Base-by-base conservation (phyloP, 1,284 basidiomycete genomes). In the Trichosporon sp. region DNA sequence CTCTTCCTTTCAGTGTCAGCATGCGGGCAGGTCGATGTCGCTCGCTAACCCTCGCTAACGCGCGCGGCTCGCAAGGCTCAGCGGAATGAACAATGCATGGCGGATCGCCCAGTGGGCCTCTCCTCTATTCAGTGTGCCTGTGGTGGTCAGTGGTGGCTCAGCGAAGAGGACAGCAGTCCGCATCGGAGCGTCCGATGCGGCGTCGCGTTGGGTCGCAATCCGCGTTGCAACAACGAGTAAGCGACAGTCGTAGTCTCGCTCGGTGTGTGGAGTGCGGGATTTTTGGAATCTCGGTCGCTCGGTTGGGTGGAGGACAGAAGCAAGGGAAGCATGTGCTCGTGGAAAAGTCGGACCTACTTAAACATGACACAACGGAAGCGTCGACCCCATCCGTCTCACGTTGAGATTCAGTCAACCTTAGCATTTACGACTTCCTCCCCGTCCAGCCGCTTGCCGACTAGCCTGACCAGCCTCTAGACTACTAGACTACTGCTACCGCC, bases 331-430 rank as follows among this genome's bases (percentile, higher is more conserved):
- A 38, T 38, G 37, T 38, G 37, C 26, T 26, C 26, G 26, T 26
- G 26, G 26, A 26, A 37, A 37, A 37, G 35, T 37, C 35, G 35
- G 35, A 37, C 35, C 35, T 40, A 40, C 38, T 40, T 40, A 40
- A 40, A 37, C 35, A 37, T 37, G 35, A 43, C 40, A 16, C 40
- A 43, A 16, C 40, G 48, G 35, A 37, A 37, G 35, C 5, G 6
- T 5, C 8, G 8, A 37, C 51, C 51, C 51, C 51, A 54, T 19
- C 3, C 51, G 51, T 54, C 51, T 54, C 51, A 54, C n/a, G 51
- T 54, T 16, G 51, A 40, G 38, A 54, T 54, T 54, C 51, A 54
- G 51, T 54, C 21, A 54, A 54, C 51, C 51, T 54, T 54, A 54
- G 19, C 38, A 40, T 40, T 40, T 12, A 37, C 35, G 8, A 40